These are phyloP conservation scores for Thalassiosira sp. DNA, from an alignment of 352 stramenopile species.

Conservation along the genomic window DNA sequence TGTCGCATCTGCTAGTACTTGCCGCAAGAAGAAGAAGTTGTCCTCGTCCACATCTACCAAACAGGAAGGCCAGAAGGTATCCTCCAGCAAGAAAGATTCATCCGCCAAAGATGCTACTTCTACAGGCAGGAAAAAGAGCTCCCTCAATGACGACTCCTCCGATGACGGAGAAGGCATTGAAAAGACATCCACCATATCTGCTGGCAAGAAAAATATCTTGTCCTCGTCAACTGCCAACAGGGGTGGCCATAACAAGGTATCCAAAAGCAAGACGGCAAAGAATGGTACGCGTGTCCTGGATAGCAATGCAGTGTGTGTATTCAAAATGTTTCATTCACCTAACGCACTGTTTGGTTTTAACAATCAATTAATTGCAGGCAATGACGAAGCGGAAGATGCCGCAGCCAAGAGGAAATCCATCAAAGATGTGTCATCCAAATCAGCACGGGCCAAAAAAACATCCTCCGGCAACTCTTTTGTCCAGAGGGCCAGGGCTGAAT, in stretches of 20 bases:
- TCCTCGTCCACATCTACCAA: not conserved
- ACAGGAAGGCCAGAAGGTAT: not conserved
- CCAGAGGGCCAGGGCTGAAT: not conserved
- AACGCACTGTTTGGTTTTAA: too few species aligned
- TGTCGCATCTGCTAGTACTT: not conserved
- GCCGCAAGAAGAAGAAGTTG: not conserved
- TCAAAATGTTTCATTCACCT: too few species aligned
- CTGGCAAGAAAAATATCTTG: not conserved
- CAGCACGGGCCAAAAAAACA: not conserved
- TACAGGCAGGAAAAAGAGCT: too few species aligned
- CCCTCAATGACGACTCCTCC: too few species aligned
- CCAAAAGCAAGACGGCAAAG: not conserved
- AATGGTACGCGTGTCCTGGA: slow-evolving; percentile 1
- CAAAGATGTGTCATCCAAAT: too few species aligned
- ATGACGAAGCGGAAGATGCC: too few species aligned
- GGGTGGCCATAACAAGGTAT: not conserved
- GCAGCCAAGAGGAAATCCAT: too few species aligned
- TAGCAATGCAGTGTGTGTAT: too few species aligned
- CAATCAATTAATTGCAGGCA: too few species aligned
- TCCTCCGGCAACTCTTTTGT: slow-evolving; percentile 1
- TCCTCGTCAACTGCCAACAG: not conserved
- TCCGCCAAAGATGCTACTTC: too few species aligned
- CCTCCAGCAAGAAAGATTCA: not conserved
- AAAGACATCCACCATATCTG: too few species aligned
- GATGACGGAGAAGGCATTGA: too few species aligned